Base-by-base conservation (phyloP, 1,139 yeast species). In the Pichia sp. region DNA sequence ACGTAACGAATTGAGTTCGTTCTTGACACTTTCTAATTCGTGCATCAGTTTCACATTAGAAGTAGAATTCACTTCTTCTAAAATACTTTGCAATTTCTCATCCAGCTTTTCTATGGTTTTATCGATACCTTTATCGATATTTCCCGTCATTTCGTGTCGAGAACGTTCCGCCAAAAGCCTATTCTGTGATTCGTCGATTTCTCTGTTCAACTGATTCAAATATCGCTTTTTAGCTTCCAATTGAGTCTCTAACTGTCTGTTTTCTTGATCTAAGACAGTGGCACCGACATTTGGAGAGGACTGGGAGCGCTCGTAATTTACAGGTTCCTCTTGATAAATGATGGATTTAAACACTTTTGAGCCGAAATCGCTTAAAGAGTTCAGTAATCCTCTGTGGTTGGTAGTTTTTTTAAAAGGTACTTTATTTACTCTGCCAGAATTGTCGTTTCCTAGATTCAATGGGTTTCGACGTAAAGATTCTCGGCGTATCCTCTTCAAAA, bases 281-380 rank as follows among this genome's bases (percentile, higher is more conserved):
- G 26, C 7, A 8, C 27, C 29, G 4, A 34, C 39, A 10, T 36
- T 27, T 31, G 4, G 29, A 11, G 23, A 8, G n/a, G 4, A 31
- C 31, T 8, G 10, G 10, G 33, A 31, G 23, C 23, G 23, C 23
- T 23, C 40, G 26, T 23, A 36, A 29, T 36, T 45, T n/a, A 44
- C 43, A 4, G 47, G 47, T 23, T 44, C 48, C 41, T 59, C 63
- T 38, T 46, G 58, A 41, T 56, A 59, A 10, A 59, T 46, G 3
- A 58, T 56, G 0, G 61, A 56, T 11, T 54, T 49, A 6, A 59
- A 45, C 4, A 59, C 40, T 36, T 49, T 55, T 2, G 59, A 54
- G 4, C 62, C 62, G 34, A 57, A 52, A 23, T 54, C 48, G 28
- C 62, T 54, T 29, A 59, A 42, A 1, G 62, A 58, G 6, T 52